These are phyloP conservation scores for Linaria vulgaris DNA, from an alignment of 257 asterid genomes.

Conservation along the genomic window DNA sequence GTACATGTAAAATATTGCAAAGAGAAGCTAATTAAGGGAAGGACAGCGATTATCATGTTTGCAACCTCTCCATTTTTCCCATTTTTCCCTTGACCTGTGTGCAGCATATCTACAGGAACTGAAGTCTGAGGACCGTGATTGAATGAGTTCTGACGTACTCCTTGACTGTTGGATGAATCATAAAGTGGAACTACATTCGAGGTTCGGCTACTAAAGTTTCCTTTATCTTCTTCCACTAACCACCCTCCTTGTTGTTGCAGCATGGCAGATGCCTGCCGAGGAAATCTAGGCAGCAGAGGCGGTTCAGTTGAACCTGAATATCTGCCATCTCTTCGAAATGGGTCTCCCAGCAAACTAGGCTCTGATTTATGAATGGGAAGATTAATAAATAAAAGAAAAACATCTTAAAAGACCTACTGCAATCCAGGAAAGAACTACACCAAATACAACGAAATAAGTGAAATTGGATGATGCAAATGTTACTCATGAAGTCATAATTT, in stretches of 20 bases:
- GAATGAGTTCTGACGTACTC: slow-evolving; percentile 47
- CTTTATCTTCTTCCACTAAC: slow-evolving; percentile 63
- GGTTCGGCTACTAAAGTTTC: slow-evolving; percentile 38
- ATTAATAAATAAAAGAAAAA: neutral
- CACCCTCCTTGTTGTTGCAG: slow-evolving; percentile 69
- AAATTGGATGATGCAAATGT: slow-evolving; percentile 4
- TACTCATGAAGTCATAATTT: neutral
- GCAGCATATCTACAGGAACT: slow-evolving; percentile 39
- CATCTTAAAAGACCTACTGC: neutral
- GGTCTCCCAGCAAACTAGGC: slow-evolving; percentile 85
- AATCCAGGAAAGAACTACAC: slow-evolving; percentile 7
- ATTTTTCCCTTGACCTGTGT: slow-evolving; percentile 44
- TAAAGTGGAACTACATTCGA: slow-evolving; percentile 42
- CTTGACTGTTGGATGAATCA: slow-evolving; percentile 50
- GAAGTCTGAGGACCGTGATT: slow-evolving; percentile 42
- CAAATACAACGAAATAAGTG: slow-evolving; percentile 15
- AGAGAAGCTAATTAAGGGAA: neutral
- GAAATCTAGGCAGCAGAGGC: slow-evolving; percentile 59
- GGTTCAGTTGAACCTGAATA: slow-evolving; percentile 55
- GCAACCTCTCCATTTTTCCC: slow-evolving; percentile 76
- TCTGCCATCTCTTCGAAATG: slow-evolving; percentile 65
- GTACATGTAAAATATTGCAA: slow-evolving; percentile 20
- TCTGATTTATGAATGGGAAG: slow-evolving; percentile 42
- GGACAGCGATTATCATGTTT: slow-evolving; percentile 19
- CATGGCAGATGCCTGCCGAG: slow-evolving; percentile 47